These are phyloP conservation scores for Grigorovia transvaalensis DNA, from an alignment of 805 yeast genomes.

Conservation along the genomic window DNA sequence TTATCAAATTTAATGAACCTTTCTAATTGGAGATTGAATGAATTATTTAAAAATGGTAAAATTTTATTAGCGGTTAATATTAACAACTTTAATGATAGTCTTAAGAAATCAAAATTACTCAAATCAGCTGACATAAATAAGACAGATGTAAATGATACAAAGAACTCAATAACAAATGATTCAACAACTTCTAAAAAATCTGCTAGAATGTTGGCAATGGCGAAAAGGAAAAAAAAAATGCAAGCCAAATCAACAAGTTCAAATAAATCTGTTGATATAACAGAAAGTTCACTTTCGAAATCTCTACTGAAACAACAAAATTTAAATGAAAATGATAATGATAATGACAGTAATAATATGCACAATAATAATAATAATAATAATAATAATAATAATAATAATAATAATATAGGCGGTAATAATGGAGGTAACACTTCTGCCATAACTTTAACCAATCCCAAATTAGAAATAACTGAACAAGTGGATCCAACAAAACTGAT, in stretches of 20 bases:
- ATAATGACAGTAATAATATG: background rate
- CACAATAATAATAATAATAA: conserved; percentile 4
- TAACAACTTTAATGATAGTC: conserved; percentile 11
- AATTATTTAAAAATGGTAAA: conserved; percentile 21
- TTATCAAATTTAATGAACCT: conserved; percentile 15
- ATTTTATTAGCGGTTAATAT: conserved; percentile 21
- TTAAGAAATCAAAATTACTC: background rate
- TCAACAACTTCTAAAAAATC: conserved; percentile 29
- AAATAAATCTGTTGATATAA: conserved; percentile 51
- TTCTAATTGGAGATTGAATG: conserved; percentile 21
- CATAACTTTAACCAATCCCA: conserved; percentile 28
- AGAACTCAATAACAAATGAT: conserved; percentile 6
- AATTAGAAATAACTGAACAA: conserved; percentile 62
- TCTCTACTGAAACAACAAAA: conserved; percentile 23
- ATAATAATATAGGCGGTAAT: background rate
- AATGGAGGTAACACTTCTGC: background rate
- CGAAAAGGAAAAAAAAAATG: conserved; percentile 78
- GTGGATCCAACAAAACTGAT: conserved; percentile 74
- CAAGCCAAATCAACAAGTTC: conserved; percentile 43
- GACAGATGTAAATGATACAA: background rate
- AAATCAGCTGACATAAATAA: background rate
- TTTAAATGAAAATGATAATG: conserved; percentile 5
- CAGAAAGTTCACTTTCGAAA: conserved; percentile 60
- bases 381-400: background rate
- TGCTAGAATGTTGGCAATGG: conserved; percentile 86